These are phyloP conservation scores for Gracilariopsis chorda DNA, from an alignment of 23 red algal genomes.

Conservation along the genomic window DNA sequence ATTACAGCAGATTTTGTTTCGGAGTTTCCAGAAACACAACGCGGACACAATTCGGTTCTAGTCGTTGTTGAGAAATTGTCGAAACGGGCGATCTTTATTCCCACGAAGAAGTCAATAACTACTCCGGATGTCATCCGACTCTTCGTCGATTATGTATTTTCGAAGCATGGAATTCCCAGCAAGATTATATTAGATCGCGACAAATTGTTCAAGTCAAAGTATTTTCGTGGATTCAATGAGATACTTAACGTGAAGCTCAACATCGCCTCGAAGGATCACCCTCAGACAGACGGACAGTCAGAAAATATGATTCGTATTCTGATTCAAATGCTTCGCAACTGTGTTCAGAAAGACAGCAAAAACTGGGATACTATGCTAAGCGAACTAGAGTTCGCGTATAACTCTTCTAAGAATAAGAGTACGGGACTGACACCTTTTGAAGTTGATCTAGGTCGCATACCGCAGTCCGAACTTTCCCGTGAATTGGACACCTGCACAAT, in stretches of 20 bases:
- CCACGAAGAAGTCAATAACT: not conserved
- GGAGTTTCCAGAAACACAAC: not conserved
- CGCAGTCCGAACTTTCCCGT: not conserved
- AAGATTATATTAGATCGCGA: constrained; percentile 38
- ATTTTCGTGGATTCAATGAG: constrained; percentile 3
- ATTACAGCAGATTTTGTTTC: constrained; percentile 25
- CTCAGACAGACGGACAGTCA: constrained; percentile 50
- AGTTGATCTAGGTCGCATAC: constrained; percentile 17
- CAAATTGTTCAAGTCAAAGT: constrained; percentile 17
- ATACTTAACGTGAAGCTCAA: constrained; percentile 20
- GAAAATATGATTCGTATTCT: constrained; percentile 29
- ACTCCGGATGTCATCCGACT: constrained; percentile 9
- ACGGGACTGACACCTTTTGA: constrained; percentile 36
- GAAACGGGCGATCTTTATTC: constrained; percentile 40
- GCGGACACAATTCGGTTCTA: constrained; percentile 1
- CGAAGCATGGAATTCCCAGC: constrained; percentile 24
- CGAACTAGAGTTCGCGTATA: not conserved
- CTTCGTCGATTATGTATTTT: constrained; percentile 20
- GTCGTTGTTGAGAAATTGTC: constrained; percentile 44
- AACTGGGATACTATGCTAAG: constrained; percentile 10
- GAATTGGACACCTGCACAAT: not conserved
- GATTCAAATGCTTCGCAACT: not conserved
- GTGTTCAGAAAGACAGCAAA: not conserved
- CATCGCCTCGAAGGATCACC: constrained; percentile 20
- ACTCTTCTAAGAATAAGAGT: not conserved